These are phyloP conservation scores for Sphaerostilbella broomeana DNA, from an alignment of 2,329 filamentous ascomycete genomes.

Conservation along the genomic window DNA sequence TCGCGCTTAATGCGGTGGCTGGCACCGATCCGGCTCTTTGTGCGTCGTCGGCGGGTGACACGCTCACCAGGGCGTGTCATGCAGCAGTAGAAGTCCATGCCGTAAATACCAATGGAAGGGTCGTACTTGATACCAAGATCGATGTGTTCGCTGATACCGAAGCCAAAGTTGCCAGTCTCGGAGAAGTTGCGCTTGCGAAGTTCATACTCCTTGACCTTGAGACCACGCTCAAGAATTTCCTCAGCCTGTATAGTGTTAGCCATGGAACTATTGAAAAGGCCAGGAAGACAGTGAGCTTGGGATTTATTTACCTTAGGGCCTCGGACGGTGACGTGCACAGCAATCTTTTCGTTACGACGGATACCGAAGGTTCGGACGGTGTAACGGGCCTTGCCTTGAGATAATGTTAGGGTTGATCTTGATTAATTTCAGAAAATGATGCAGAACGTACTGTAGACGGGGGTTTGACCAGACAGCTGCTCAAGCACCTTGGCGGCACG, in stretches of 20 bases:
- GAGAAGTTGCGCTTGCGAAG: slow-evolving; percentile 99
- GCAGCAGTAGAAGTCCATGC: slow-evolving; percentile 99
- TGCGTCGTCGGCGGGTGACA: slow-evolving; percentile 89
- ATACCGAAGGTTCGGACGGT: slow-evolving; percentile 99
- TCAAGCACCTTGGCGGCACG: slow-evolving; percentile 99
- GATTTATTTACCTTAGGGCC: slow-evolving; percentile 60
- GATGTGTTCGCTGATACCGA: slow-evolving; percentile 99
- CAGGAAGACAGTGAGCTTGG: not conserved
- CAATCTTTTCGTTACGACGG: slow-evolving; percentile 99
- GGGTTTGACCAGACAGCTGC: slow-evolving; percentile 98
- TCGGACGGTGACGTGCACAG: slow-evolving; percentile 98
- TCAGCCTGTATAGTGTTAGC: slow-evolving; percentile 56
- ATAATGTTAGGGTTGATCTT: not conserved
- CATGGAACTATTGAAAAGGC: not conserved
- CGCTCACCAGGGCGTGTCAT: slow-evolving; percentile 99
- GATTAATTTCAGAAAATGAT: not conserved
- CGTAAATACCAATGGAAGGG: slow-evolving; percentile 96
- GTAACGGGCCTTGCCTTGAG: slow-evolving; percentile 94
- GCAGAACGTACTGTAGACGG: slow-evolving; percentile 82
- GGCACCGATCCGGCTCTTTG: slow-evolving; percentile 78
- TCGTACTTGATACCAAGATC: slow-evolving; percentile 99
- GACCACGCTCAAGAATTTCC: slow-evolving; percentile 99
- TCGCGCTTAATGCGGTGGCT: slow-evolving; percentile 88
- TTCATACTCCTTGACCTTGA: slow-evolving; percentile 99
- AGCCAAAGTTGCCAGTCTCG: slow-evolving; percentile 99